Evolutionary conservation across 768 basidiomycete genomes (phyloP), one percentile per base, ranked within the genome.

Genomic region (Lentinula sp.): DNA sequence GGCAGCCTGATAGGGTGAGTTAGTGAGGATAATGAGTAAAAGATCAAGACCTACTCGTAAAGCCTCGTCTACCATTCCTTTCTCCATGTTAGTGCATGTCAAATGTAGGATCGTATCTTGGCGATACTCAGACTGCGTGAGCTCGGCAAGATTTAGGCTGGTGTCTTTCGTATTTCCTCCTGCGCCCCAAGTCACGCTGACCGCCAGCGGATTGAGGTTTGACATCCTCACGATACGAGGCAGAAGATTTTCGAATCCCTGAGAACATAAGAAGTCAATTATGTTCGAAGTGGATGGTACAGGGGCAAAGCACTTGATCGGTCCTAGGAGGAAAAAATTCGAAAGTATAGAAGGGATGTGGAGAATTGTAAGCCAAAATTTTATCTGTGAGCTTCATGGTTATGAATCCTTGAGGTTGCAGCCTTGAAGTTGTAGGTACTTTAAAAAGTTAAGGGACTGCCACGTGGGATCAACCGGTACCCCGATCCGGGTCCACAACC

Each of bases 311-410:
- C 66, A 90, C 91, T 81, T 92, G 88, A 72, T 93, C 90, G 52
- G 96, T 98, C 61, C 93, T 84, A 12, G 96, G 96, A 13, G 96
- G 96, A 70, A 98, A 98, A 81, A 97, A 97, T 72, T 98, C 96
- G 72, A 96, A 93, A 0, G 91, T 93, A 70, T 86, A 97, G 74
- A 92, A 96, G 0, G 93, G 91, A n/a, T 68, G 76, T 1, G 71
- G 60, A 8, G 77, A 67, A 28, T 71, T 62, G 49, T 79, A 76
- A 4, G 72, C 63, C 2, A 74, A 69, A 62, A 97, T 85, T 69
- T 88, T 88, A 63, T 90, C 84, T 1, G 81, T 79, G 55, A 96
- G 70, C 75, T 90, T 93, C 90, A 92, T 91, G 13, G 28, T 56
- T n/a, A 7, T 20, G 7, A 18, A 41, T 41, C 7, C 8, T 7